phyloP scores from a whole-genome alignment of 2,329 filamentous ascomycete species.

The Capronia epimyces region DNA sequence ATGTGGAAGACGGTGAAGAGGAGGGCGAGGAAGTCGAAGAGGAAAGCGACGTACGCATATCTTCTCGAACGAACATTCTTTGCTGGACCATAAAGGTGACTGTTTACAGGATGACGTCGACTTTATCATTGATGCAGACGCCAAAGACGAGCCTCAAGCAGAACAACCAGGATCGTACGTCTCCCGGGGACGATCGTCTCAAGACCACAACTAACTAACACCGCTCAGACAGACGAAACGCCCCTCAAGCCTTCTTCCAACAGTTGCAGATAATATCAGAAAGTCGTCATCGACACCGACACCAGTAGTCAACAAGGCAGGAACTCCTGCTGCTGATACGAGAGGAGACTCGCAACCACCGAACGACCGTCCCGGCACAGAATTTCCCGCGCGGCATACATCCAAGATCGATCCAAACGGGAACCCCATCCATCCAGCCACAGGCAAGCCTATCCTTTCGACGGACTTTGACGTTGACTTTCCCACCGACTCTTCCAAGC shows the following conservation, averaged over 20 bases:
- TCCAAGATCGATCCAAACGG: slow-evolving; percentile 74
- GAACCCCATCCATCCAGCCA: slow-evolving; percentile 68
- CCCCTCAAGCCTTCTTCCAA: slow-evolving; percentile 36
- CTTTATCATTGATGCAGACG: slow-evolving; percentile 47
- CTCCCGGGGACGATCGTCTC: slow-evolving; percentile 1
- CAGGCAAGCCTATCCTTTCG: slow-evolving; percentile 73
- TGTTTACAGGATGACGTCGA: slow-evolving; percentile 43
- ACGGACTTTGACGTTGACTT: slow-evolving; percentile 71
- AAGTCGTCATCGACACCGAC: slow-evolving; percentile 37
- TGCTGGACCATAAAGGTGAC: background rate
- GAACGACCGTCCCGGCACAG: slow-evolving; percentile 52
- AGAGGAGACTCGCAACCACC: slow-evolving; percentile 32
- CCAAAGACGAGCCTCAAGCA: slow-evolving; percentile 39
- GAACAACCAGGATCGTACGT: slow-evolving; percentile 36
- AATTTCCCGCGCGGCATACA: slow-evolving; percentile 61
- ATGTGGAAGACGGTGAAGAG: slow-evolving; percentile 29
- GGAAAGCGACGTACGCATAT: slow-evolving; percentile 35
- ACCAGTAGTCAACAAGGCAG: slow-evolving; percentile 28
- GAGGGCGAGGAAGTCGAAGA: slow-evolving; percentile 31
- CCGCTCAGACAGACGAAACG: slow-evolving; percentile 30
- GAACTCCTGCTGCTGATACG: slow-evolving; percentile 20
- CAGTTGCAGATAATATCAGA: slow-evolving; percentile 34
- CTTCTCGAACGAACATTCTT: slow-evolving; percentile 10
- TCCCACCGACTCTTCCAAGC: slow-evolving; percentile 71
- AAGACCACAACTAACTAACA: slow-evolving; percentile 25